A percentile compares a stretch with the other conserved stretches of the same genome.
These are phyloP conservation scores for Helicocarpus griseus DNA, from an alignment of 2,329 filamentous ascomycete genomes.

Conservation along the genomic window DNA sequence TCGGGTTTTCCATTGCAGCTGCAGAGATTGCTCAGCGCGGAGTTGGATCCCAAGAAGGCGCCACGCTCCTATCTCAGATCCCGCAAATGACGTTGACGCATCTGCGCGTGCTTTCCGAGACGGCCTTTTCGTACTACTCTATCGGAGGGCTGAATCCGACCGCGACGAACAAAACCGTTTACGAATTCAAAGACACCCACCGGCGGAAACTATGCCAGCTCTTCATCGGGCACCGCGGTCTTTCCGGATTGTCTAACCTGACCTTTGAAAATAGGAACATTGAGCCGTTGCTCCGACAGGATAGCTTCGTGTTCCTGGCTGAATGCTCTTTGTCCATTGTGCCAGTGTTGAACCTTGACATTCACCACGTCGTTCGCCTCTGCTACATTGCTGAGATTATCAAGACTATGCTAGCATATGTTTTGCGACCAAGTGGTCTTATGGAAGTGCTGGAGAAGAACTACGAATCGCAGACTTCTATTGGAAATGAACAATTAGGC, in stretches of 20 bases:
- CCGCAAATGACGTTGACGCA: conserved; percentile 77
- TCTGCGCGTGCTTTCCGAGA: conserved; percentile 79
- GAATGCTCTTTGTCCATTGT: conserved; percentile 65
- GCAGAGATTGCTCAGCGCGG: conserved; percentile 90
- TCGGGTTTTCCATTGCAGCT: conserved; percentile 78
- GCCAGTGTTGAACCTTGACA: conserved; percentile 59
- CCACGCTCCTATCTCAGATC: conserved; percentile 72
- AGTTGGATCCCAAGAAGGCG: conserved; percentile 60
- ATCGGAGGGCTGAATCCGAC: conserved; percentile 59
- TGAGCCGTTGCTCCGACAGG: conserved; percentile 29
- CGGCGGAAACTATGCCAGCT: conserved; percentile 66
- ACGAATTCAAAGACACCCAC: conserved; percentile 59
- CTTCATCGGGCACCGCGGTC: conserved; percentile 50
- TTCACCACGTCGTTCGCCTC: conserved; percentile 69
- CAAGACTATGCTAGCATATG: conserved; percentile 59
- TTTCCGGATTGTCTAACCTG: conserved; percentile 25
- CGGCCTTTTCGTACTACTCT: conserved; percentile 72
- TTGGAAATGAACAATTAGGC: conserved; percentile 20
- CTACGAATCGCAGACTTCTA: conserved; percentile 17
- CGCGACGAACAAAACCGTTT: conserved; percentile 51
- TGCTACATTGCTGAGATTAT: conserved; percentile 89
- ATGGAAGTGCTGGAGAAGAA: conserved; percentile 25
- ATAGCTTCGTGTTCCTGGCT: conserved; percentile 55
- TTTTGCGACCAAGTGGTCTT: conserved; percentile 28
- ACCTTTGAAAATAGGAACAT: conserved; percentile 27